phyloP scores from a whole-genome alignment of 139 green algal species.

The Trebouxia sp. region DNA sequence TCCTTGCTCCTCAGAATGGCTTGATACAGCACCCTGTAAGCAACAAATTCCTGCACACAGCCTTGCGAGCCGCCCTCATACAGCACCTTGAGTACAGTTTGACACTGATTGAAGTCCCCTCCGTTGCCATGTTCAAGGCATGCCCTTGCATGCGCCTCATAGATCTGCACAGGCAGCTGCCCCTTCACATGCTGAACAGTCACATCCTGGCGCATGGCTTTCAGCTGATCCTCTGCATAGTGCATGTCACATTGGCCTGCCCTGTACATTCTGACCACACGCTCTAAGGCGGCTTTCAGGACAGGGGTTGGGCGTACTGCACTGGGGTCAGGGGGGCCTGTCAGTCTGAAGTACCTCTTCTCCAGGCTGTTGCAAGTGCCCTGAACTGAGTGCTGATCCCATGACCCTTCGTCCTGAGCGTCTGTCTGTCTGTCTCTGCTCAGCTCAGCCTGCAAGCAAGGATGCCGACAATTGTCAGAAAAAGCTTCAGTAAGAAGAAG shows the following conservation, averaged over 20 bases:
- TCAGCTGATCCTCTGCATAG: slow-evolving; percentile 87
- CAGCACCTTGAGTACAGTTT: slow-evolving; percentile 74
- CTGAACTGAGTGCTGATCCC: slow-evolving; percentile 49
- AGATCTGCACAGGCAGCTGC: slow-evolving; percentile 70
- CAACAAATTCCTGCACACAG: slow-evolving; percentile 58
- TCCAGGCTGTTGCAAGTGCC: slow-evolving; percentile 76
- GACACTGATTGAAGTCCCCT: slow-evolving; percentile 92
- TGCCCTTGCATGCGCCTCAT: slow-evolving; percentile 80
- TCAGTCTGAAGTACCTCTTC: slow-evolving; percentile 91
- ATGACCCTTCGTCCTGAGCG: slow-evolving; percentile 41
- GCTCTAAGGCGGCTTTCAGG: slow-evolving; percentile 57
- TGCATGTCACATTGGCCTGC: slow-evolving; percentile 61
- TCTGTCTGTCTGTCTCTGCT: not conserved
- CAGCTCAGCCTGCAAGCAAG: not conserved
- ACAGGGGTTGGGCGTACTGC: slow-evolving; percentile 75
- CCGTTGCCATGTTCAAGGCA: slow-evolving; percentile 86
- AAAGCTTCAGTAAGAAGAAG: too few relatives aligned
- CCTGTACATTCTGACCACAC: slow-evolving; percentile 57
- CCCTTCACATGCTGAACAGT: slow-evolving; percentile 82
- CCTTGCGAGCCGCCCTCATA: slow-evolving; percentile 54
- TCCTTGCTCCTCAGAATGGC: slow-evolving; percentile 39
- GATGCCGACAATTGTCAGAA: too few relatives aligned
- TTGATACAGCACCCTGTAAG: slow-evolving; percentile 73
- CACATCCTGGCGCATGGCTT: slow-evolving; percentile 90
- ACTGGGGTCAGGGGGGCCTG: slow-evolving; percentile 62